Evolutionary conservation across 108 stramenopile genomes (phyloP).

Genomic region (Phaeodactylum tricornutum): DNA sequence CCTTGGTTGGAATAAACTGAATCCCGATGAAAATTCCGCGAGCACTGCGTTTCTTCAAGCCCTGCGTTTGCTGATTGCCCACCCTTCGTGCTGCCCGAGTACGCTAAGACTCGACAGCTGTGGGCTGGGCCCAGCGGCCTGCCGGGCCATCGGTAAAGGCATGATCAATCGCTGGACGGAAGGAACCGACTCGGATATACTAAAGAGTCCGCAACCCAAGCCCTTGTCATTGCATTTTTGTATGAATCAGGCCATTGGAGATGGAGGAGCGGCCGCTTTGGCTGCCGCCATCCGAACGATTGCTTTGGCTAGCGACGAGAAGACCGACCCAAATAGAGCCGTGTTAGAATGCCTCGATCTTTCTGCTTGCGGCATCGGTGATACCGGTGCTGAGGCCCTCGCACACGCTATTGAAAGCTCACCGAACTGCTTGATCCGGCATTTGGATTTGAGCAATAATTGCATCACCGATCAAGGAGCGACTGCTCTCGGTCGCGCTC

Average conservation of each 20-base stretch:
- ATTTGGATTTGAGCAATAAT: constrained; percentile 72
- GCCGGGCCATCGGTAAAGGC: constrained; percentile 64
- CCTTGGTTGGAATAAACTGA: constrained; percentile 50
- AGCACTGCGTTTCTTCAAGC: constrained; percentile 14
- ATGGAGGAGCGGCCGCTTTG: constrained; percentile 65
- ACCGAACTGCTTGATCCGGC: constrained; percentile 19
- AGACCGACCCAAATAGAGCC: not conserved
- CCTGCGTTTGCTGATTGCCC: constrained; percentile 12
- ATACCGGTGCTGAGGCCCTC: constrained; percentile 62
- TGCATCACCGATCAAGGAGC: constrained; percentile 60
- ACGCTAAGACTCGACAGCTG: constrained; percentile 43
- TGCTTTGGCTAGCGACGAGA: constrained; percentile 1
- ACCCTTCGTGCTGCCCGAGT: constrained; percentile 22
- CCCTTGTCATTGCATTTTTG: constrained; percentile 33
- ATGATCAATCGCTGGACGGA: constrained; percentile 4
- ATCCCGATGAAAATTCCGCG: constrained; percentile 15
- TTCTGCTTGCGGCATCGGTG: constrained; percentile 60
- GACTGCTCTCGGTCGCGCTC: constrained; percentile 32
- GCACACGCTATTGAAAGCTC: constrained; percentile 57
- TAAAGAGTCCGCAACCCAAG: not conserved
- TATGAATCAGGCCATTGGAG: constrained; percentile 59
- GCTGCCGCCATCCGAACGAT: constrained; percentile 61
- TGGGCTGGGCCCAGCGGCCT: constrained; percentile 57
- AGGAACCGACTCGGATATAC: not conserved
- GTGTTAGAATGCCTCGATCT: constrained; percentile 57